Base-by-base conservation (phyloP, 352 stramenopile genomes). In the Phytopythium sindhum region DNA sequence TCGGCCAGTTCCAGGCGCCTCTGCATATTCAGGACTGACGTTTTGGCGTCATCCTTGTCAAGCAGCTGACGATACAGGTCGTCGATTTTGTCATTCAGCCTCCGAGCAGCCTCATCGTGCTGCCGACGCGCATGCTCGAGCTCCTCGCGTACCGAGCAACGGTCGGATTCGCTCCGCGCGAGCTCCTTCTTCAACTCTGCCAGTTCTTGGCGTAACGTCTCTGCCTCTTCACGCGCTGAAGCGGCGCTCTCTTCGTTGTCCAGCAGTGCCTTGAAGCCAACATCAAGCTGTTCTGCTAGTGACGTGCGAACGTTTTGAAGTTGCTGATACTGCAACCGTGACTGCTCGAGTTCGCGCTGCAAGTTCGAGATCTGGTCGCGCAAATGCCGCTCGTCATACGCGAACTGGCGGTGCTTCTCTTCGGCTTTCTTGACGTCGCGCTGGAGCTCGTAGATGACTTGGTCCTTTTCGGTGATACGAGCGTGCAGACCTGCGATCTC, bases 191-290 rank as follows among this genome's bases (percentile, higher is more conserved):
- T 84, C 2, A 85, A 52, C 19, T 63, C 57, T 37, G 8, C 62
- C 21, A 89, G 66, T 33, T 91, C 75, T 23, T 61, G 60, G 3
- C 80, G 76, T 29, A 90, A 56, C 28, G 71, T 70, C 37, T 84
- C 78, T 1, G 86, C 58, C 41, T 87, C 69, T 50, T 77, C 69
- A 5, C 75, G 54, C 1, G 76, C 74, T 12, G 70, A 73, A 9
- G 76, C 67, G 29, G 78, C 81, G 31, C 71, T 82, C 24, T 87
- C 69, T 63, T 92, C 79, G 33, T 92, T 81, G 26, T 86, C 66
- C 26, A 92, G 51, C 5, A 92, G 57, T 47, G 88, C 80, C 54
- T 90, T 87, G 44, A 92, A 90, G 10, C 84, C 84, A 14, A 70
- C 73, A 56, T 92, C 81, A 7, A 92, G 75, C 45, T 89, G 75